Base-by-base conservation (phyloP, 2,329 filamentous ascomycete genomes). In the Pseudocercospora musae region DNA sequence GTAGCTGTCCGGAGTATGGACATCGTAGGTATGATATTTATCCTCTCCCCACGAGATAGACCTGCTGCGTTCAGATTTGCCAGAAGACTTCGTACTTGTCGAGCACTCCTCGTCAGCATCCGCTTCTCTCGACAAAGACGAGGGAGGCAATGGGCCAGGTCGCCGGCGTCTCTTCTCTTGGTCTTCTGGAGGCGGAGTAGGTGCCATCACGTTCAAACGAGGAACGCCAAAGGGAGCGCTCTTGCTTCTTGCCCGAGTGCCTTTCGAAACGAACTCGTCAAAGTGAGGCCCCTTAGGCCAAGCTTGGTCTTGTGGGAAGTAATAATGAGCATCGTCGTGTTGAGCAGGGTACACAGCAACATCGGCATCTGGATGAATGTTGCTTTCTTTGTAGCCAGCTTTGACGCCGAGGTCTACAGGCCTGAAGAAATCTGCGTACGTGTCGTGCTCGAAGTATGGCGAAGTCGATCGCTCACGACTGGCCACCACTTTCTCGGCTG, bases 191-290 rank as follows among this genome's bases (percentile, higher is more conserved):
- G 82, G 82, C 20, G 85, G 85, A 6, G 85, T 87, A 2, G 85
- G 82, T 52, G 83, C 79, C 58, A 86, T 84, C 23, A 87, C 74
- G 48, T 82, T 84, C 15, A 87, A 76, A n/a, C 70, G 73, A 10
- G 84, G 84, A 20, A 87, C 80, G 73, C 66, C 57, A 71, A 73
- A 65, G 6, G 69, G 70, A 18, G 69, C 68, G 58, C 65, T 59
- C 58, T 62, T 63, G 59, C 66, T 68, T 42, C 54, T 62, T 13
- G 60, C 64, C 8, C 50, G 50, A 33, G 50, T 54, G 7, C 50
- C 50, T 37, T 31, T 54, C 25, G 50, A 31, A 15, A 54, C 50
- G 23, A 33, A 54, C 18, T 54, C 50, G 9, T 54, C 50, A 33
- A 54, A 54, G 13, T 54, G 50, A 15, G 58, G 23, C 18, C 61